Evolutionary conservation across 2,329 filamentous ascomycete species (phyloP).

Genomic region (Rhynchosporium secalis): DNA sequence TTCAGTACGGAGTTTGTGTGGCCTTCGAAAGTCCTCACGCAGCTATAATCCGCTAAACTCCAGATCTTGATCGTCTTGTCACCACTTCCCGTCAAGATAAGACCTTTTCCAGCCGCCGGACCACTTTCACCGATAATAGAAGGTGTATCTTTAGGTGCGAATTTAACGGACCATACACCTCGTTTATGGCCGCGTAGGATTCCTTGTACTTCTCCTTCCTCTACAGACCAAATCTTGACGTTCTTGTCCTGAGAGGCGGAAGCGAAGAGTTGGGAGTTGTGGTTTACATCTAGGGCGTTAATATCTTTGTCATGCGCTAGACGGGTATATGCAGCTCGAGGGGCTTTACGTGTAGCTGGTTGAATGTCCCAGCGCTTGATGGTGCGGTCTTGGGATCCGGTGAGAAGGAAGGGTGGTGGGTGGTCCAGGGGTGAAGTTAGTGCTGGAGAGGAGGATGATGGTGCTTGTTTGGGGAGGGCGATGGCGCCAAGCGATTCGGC

Average conservation of each 20-base stretch:
- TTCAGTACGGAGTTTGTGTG: slow-evolving; percentile 96
- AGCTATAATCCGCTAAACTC: slow-evolving; percentile 90
- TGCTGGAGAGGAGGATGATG: slow-evolving; percentile 67
- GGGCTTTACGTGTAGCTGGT: slow-evolving; percentile 49
- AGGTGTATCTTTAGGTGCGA: slow-evolving; percentile 78
- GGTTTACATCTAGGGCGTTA: slow-evolving; percentile 85
- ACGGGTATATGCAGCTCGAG: slow-evolving; percentile 77
- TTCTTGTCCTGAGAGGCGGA: slow-evolving; percentile 96
- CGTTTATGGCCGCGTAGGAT: slow-evolving; percentile 90
- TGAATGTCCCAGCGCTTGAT: slow-evolving; percentile 91
- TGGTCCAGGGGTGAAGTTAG: slow-evolving; percentile 73
- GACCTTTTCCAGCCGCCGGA: slow-evolving; percentile 72
- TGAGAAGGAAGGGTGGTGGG: slow-evolving; percentile 81
- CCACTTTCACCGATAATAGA: slow-evolving; percentile 71
- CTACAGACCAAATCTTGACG: slow-evolving; percentile 93
- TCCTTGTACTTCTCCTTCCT: slow-evolving; percentile 87
- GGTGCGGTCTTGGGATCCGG: slow-evolving; percentile 92
- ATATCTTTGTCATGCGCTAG: slow-evolving; percentile 99
- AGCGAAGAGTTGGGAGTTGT: slow-evolving; percentile 76
- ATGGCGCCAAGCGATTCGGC: slow-evolving; percentile 93
- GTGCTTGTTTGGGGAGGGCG: slow-evolving; percentile 70
- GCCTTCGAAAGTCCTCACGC: slow-evolving; percentile 90
- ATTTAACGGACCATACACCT: slow-evolving; percentile 94
- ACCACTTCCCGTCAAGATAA: slow-evolving; percentile 86
- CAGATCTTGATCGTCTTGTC: slow-evolving; percentile 97